phyloP scores from a whole-genome alignment of 192 early-diverging fungal genomes.

The Coemansia sp. region DNA sequence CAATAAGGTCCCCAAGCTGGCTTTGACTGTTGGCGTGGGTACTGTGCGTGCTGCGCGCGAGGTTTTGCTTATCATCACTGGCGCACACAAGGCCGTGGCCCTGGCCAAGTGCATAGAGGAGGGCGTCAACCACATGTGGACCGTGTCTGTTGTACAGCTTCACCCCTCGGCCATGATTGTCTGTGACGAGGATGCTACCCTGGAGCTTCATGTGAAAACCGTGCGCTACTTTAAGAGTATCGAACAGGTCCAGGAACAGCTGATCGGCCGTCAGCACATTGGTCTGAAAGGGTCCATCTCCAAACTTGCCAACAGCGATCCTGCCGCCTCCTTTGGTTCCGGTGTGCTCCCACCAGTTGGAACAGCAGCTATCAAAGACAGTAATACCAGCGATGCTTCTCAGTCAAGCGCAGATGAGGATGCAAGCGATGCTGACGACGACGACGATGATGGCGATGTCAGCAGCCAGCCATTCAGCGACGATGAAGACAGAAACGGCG shows the following conservation, averaged over 20 bases:
- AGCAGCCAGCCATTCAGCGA: neutral
- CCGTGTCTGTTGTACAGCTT: slow-evolving; percentile 81
- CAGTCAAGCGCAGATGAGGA: slow-evolving; percentile 10
- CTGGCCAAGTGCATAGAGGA: slow-evolving; percentile 84
- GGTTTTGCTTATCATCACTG: slow-evolving; percentile 83
- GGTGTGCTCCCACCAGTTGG: neutral
- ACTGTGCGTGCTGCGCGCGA: slow-evolving; percentile 87
- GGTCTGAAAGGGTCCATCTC: slow-evolving; percentile 67
- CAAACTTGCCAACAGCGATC: slow-evolving; percentile 23
- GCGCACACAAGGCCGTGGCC: slow-evolving; percentile 83
- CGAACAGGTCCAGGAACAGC: slow-evolving; percentile 78
- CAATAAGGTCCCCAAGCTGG: slow-evolving; percentile 85
- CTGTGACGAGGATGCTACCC: slow-evolving; percentile 87
- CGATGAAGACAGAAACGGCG: slow-evolving; percentile 10
- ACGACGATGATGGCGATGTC: neutral
- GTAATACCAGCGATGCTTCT: slow-evolving; percentile 2
- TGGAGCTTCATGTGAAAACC: slow-evolving; percentile 89
- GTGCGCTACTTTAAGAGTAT: slow-evolving; percentile 90
- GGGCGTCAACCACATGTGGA: slow-evolving; percentile 92
- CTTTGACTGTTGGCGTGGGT: slow-evolving; percentile 87
- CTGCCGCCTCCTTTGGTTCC: neutral
- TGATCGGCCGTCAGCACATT: slow-evolving; percentile 74
- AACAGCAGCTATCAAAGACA: neutral
- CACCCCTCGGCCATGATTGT: slow-evolving; percentile 83
- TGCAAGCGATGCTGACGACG: slow-evolving; percentile 3